A percentile compares a stretch with the other conserved stretches of the same genome.
These are phyloP conservation scores for Entomortierella chlamydospora DNA, from an alignment of 192 early-diverging fungal species.

Conservation along the genomic window DNA sequence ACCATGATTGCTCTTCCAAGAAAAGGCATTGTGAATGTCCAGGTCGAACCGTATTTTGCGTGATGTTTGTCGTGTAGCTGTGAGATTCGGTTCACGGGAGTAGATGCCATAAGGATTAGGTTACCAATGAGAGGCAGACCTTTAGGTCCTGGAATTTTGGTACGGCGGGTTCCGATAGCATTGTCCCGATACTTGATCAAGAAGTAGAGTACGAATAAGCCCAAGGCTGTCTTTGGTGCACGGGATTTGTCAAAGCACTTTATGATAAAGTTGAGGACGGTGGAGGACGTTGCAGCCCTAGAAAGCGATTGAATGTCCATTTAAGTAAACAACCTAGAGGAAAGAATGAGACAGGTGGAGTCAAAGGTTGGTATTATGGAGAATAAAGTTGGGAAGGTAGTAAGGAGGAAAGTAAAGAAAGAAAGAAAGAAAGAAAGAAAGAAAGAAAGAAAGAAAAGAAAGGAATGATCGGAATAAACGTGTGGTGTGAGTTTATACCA, in stretches of 20 bases:
- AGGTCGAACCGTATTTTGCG: conserved; percentile 22
- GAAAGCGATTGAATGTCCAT: conserved; percentile 14
- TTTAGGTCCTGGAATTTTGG: conserved; percentile 31
- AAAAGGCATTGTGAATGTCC: conserved; percentile 25
- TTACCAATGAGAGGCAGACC: conserved; percentile 53
- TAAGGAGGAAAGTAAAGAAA: not conserved
- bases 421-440: not conserved
- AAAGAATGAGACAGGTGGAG: no score
- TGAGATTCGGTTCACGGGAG: conserved; percentile 14
- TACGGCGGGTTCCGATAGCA: conserved; percentile 30
- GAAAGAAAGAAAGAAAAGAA: not conserved
- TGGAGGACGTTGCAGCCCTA: conserved; percentile 15
- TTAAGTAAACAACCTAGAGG: no score
- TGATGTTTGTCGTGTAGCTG: conserved; percentile 30
- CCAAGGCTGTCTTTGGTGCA: conserved; percentile 28
- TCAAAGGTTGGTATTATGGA: not conserved
- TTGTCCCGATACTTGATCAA: conserved; percentile 44
- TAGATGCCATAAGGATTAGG: conserved; percentile 6
- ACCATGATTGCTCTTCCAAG: conserved; percentile 28
- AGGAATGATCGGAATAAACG: not conserved
- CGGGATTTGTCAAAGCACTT: conserved; percentile 14
- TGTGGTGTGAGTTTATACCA: no score
- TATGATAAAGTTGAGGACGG: conserved; percentile 4
- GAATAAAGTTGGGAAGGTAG: not conserved
- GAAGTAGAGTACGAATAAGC: conserved; percentile 28